Evolutionary conservation across 805 yeast genomes (phyloP).

Genomic region (Metschnikowia peoriensis): DNA sequence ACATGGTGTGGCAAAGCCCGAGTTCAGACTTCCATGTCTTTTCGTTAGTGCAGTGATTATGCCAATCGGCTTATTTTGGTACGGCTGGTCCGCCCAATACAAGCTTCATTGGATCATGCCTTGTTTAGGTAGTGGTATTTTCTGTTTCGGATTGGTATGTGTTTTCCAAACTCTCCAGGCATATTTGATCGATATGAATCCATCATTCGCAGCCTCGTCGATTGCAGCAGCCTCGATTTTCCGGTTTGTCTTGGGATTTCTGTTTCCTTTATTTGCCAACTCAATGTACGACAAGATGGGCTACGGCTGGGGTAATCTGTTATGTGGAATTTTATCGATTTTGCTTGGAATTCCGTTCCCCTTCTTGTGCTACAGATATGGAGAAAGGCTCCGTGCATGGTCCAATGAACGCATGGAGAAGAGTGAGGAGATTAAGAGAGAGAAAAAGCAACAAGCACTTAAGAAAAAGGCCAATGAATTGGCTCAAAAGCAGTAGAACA

Average conservation of each 20-base stretch:
- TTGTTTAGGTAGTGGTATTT: conserved; percentile 34
- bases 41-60: conserved; percentile 31
- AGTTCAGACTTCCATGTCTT: conserved; percentile 37
- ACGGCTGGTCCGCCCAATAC: conserved; percentile 40
- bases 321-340: conserved; percentile 36
- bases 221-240: conserved; percentile 44
- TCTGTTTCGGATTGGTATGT: conserved; percentile 36
- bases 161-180: conserved; percentile 39
- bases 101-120: conserved; percentile 41
- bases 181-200: conserved; percentile 41
- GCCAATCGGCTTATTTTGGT: conserved; percentile 39
- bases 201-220: conserved; percentile 36
- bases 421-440: conserved; percentile 17
- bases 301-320: conserved; percentile 43
- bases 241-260: conserved; percentile 37
- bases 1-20: conserved; percentile 38
- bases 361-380: conserved; percentile 32
- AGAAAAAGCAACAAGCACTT: conserved; percentile 1
- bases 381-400: conserved; percentile 36
- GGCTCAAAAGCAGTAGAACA: not conserved
- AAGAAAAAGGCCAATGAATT: not conserved
- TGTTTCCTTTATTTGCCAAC: conserved; percentile 39
- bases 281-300: conserved; percentile 32
- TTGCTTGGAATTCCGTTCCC: conserved; percentile 41
- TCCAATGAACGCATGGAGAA: conserved; percentile 28